Base-by-base conservation (phyloP, 1,139 yeast species). In the Scheffersomyces cryptocercus region DNA sequence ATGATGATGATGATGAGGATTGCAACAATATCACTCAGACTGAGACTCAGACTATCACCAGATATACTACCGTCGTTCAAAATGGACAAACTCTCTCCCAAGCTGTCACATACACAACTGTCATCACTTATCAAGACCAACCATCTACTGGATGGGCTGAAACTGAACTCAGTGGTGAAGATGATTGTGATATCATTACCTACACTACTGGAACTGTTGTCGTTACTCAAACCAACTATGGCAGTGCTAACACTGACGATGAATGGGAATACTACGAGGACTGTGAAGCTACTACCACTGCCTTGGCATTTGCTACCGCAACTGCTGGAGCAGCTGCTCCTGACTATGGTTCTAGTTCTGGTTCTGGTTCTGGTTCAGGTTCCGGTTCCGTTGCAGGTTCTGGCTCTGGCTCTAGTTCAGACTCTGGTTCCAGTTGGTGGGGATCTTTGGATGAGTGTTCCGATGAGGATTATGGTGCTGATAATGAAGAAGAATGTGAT, bases 381-480 rank as follows among this genome's bases (percentile, higher is more conserved):
- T 32, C 44, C 15, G 36, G 44, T 34, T 40, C 38, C 10, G 8
- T 8, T 20, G 5, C 39, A 26, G 36, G 40, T 15, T 34, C 41
- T 14, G 88, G 90, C 49, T 64, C 70, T 39, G 77, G 73, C 41
- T 58, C 65, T 70, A 36, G 88, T 82, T 54, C 84, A 28, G 68
- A 68, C n/a, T 68, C 77, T 31, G 35, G 24, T 14, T 31, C 35
- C 16, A 20, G 9, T 20, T 39, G 64, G 71, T 28, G 77, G 72
- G 38, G 79, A 70, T 36, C n/a, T 14, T 67, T 87, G 40, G 75
- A 75, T 29, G 75, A 72, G 36, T 69, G 81, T 44, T 53, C 80
- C 42, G 66, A 60, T 29, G 73, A 71, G 40, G 73, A 75, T 54
- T 56, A 61, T 20, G 26, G 26, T 20, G 26, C 6, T 20, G 26